Percentiles rank a stretch among this genome's conserved stretches.
phyloP scores from a whole-genome alignment of 805 yeast genomes.

The Scheffersomyces spartinae region DNA sequence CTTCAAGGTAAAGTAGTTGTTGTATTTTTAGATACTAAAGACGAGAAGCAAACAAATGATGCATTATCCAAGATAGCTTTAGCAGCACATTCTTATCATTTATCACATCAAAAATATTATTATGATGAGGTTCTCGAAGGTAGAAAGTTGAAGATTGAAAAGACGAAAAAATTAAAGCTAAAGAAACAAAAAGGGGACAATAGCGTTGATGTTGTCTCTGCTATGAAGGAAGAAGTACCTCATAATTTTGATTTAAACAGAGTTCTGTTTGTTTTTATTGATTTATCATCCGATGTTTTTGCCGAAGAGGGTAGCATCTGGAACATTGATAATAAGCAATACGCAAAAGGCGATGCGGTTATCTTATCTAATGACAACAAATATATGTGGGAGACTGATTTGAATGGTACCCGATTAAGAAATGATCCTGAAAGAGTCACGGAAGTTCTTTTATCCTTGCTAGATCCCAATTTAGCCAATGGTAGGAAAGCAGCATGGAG shows the following conservation, averaged over 20 bases:
- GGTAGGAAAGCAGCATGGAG: conserved; percentile 8
- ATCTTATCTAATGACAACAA: conserved; percentile 35
- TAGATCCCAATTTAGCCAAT: conserved; percentile 18
- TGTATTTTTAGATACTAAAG: conserved; percentile 32
- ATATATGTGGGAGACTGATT: conserved; percentile 19
- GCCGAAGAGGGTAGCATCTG: conserved; percentile 17
- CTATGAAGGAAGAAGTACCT: conserved; percentile 38
- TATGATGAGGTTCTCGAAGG: conserved; percentile 16
- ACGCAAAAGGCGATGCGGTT: conserved; percentile 43
- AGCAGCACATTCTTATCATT: conserved; percentile 38
- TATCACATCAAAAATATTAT: conserved; percentile 29
- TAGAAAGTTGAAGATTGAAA: conserved; percentile 27
- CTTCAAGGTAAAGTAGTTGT: conserved; percentile 36
- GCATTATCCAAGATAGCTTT: conserved; percentile 29
- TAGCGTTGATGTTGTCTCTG: conserved; percentile 31
- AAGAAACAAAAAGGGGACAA: conserved; percentile 28
- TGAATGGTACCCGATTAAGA: conserved; percentile 23
- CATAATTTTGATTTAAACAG: conserved; percentile 32
- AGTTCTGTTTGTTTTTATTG: conserved; percentile 38
- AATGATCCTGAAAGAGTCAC: conserved; percentile 20
- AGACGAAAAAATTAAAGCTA: conserved; percentile 33
- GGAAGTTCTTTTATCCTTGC: conserved; percentile 24
- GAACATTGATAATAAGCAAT: conserved; percentile 22
- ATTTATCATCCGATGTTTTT: conserved; percentile 26
- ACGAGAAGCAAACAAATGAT: conserved; percentile 18